Conservation (phyloP, 2,329 filamentous ascomycete genomes). For the Ceratocystiopsis minuta region DNA sequence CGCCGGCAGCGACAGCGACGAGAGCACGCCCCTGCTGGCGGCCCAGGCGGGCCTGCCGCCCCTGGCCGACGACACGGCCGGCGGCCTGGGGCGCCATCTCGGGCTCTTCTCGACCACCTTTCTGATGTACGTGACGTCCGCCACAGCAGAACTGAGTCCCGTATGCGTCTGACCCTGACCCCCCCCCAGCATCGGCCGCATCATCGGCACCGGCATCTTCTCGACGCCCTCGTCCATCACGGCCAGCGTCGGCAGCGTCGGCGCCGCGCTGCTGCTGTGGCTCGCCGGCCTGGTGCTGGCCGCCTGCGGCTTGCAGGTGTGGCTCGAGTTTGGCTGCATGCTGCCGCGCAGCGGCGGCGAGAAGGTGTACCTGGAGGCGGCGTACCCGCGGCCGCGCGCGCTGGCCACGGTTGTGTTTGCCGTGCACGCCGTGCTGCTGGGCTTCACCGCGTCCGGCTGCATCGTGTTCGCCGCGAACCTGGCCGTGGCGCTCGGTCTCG, state of each 20-base stretch:
- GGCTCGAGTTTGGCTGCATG: slow-evolving; percentile 43
- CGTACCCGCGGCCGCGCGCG: slow-evolving; percentile 39
- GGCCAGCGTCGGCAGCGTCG: slow-evolving; percentile 32
- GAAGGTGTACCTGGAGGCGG: slow-evolving; percentile 49
- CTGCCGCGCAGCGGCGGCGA: slow-evolving; percentile 45
- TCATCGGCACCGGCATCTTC: slow-evolving; percentile 24
- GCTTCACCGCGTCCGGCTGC: slow-evolving; percentile 9
- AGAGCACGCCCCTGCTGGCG: background rate
- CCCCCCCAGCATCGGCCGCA: slow-evolving; percentile 7
- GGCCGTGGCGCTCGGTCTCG: slow-evolving; percentile 29
- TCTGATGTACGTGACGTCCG: slow-evolving; percentile 4
- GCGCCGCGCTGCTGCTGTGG: slow-evolving; percentile 22
- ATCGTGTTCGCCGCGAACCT: slow-evolving; percentile 19
- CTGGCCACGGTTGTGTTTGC: slow-evolving; percentile 41
- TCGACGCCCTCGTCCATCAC: slow-evolving; percentile 36
- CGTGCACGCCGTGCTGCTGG: slow-evolving; percentile 14
- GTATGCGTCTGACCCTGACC: background rate
- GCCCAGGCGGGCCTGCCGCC: slow-evolving; percentile 1
- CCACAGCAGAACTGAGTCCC: no score
- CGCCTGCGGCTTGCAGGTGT: slow-evolving; percentile 40
- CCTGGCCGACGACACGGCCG: background rate
- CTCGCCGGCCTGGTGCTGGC: slow-evolving; percentile 26
- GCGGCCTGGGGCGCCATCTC: slow-evolving; percentile 8
- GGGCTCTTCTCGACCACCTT: slow-evolving; percentile 9
- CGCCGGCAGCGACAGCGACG: no score